Evolutionary conservation across 805 yeast species (phyloP), one percentile per base, ranked within the genome.

Genomic region (Candida silvicultrix): DNA sequence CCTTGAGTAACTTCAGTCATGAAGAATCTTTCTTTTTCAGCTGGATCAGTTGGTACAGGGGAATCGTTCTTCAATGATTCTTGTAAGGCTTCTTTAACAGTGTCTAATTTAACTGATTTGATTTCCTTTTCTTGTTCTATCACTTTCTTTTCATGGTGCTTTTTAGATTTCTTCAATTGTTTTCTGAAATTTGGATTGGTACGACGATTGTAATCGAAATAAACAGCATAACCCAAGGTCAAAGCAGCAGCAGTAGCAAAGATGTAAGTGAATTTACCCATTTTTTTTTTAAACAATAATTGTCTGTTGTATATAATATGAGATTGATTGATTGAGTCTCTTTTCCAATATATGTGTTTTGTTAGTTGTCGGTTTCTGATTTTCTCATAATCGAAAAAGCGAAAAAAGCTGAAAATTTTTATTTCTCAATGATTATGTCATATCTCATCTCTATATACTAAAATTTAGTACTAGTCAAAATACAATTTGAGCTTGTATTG

Each of bases 141-240:
- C 48, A 79, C 77, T 52, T 70, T 66, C 61, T 81, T 81, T 50
- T 74, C 73, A 56, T 84, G 85, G 58, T 77, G 73, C 59, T 75
- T 77, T 47, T 81, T 76, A 60, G 77, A 75, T 64, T 78, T 80
- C 60, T 78, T 79, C 59, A 94, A 75, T 40, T 77, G 64, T 59
- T 77, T 81, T 74, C 99, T 86, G 76, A 94, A 95, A 47, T 79
- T 85, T 19, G 85, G 66, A 47, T 85, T 80, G 67, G 75, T 74
- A 70, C 98, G 86, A 70, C 99, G 88, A 68, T 77, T 77, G 74
- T 89, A 86, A 70, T 94, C 99, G 62, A 95, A 95, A 72, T 88
- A 94, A 35, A 80, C 71, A 46, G 92, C 87, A 69, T 94, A 92
- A 16, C 86, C 89, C 42, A 81, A 68, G 23, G 83, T 77, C 18